These are phyloP conservation scores for Naematelia aurantialba DNA, from an alignment of 768 basidiomycete genomes.

Conservation along the genomic window DNA sequence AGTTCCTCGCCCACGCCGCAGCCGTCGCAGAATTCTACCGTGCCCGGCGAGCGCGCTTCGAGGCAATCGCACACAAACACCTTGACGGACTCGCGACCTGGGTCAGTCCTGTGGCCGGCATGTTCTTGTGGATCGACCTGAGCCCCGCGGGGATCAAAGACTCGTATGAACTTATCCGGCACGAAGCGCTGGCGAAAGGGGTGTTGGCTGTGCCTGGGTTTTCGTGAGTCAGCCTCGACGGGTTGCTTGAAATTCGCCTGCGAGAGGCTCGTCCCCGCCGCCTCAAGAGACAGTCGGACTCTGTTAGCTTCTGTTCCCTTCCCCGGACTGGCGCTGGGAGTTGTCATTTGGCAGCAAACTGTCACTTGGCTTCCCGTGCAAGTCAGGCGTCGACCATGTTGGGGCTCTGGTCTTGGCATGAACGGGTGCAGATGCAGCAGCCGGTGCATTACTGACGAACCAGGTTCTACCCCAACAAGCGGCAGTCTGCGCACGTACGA, in stretches of 20 bases:
- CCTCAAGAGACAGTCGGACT: not conserved
- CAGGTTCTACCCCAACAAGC: constrained; percentile 70
- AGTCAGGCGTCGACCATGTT: too few relatives aligned
- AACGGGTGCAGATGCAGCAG: too few relatives aligned
- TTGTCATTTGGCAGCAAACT: too few relatives aligned
- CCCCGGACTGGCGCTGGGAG: too few relatives aligned
- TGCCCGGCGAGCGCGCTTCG: constrained; percentile 63
- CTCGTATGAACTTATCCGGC: constrained; percentile 67
- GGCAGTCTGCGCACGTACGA: constrained; percentile 69
- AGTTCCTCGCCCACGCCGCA: constrained; percentile 66
- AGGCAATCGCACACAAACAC: constrained; percentile 68
- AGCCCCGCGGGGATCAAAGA: constrained; percentile 57
- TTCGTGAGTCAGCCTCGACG: constrained; percentile 43
- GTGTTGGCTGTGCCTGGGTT: constrained; percentile 83
- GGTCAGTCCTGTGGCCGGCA: constrained; percentile 52
- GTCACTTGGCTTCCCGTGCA: too few relatives aligned
- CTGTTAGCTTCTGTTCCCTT: too few relatives aligned
- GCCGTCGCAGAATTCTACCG: constrained; percentile 60
- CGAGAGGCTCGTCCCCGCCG: not conserved
- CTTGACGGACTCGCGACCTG: constrained; percentile 66
- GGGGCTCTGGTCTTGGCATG: too few relatives aligned
- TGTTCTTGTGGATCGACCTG: constrained; percentile 72
- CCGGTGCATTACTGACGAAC: too few relatives aligned
- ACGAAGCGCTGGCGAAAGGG: constrained; percentile 70
- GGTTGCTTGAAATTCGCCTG: too few relatives aligned